Percentiles rank a stretch among this genome's conserved stretches.
Evolutionary conservation across 345 rosid species (phyloP).

Genomic region (Combretum micranthum): DNA sequence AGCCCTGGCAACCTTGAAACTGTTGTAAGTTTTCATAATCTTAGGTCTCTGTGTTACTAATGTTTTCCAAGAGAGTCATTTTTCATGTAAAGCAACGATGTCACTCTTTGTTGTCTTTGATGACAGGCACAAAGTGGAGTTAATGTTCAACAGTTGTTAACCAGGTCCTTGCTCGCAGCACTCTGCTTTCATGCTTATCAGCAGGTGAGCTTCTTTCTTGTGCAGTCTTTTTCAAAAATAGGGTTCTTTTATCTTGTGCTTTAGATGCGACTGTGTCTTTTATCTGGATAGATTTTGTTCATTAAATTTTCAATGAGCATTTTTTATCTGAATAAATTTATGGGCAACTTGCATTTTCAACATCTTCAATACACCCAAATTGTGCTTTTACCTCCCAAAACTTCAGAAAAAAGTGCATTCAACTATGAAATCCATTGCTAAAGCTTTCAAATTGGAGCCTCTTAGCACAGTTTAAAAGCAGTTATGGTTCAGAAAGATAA

Average conservation of each 20-base stretch:
- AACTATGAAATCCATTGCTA: no score
- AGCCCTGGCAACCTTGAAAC: slow-evolving; percentile 31
- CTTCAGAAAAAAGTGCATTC: no score
- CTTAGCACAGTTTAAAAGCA: no score
- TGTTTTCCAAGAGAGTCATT: neutral
- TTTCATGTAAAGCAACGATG: neutral
- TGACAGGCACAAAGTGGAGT: slow-evolving; percentile 45
- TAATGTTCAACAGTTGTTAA: slow-evolving; percentile 55
- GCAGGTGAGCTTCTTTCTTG: slow-evolving; percentile 44
- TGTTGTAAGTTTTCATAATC: slow-evolving; percentile 24
- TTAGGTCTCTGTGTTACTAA: neutral
- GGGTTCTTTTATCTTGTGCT: neutral
- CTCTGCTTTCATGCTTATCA: slow-evolving; percentile 97
- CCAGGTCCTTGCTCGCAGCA: slow-evolving; percentile 72
- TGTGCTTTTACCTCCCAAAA: no score
- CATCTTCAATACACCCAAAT: no score
- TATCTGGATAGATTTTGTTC: no score
- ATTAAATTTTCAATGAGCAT: no score
- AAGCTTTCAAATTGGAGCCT: no score
- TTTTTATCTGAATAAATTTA: no score
- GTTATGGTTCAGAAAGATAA: no score
- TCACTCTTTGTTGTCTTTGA: slow-evolving; percentile 7
- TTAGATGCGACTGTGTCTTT: no score
- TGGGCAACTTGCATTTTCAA: no score
- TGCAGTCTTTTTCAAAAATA: neutral